phyloP scores from a whole-genome alignment of 768 basidiomycete species.

The Coprinopsis cinerea region DNA sequence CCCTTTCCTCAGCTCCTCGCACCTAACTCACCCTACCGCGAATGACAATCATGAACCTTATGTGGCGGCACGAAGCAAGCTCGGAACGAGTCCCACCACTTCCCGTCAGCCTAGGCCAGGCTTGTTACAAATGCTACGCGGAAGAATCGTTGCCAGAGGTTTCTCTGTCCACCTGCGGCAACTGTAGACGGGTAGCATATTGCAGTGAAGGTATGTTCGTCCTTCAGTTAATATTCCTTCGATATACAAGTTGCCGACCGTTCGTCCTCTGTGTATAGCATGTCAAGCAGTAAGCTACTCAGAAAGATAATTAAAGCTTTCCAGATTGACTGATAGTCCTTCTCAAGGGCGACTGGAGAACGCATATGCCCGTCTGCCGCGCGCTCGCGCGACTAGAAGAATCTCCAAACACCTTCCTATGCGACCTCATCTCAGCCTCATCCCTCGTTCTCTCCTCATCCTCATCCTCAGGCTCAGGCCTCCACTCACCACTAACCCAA shows the following conservation, averaged over 20 bases:
- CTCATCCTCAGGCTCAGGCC: background rate
- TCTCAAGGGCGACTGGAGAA: conserved; percentile 23
- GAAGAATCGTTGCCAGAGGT: conserved; percentile 13
- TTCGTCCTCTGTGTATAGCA: conserved; percentile 12
- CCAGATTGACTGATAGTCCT: too few species aligned
- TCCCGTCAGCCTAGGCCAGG: conserved; percentile 21
- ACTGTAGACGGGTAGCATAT: conserved; percentile 27
- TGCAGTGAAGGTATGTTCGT: conserved; percentile 22
- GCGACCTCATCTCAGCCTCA: conserved; percentile 9
- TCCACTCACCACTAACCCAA: conserved; percentile 6
- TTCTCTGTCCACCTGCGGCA: conserved; percentile 24
- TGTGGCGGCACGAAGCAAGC: background rate
- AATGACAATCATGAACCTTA: background rate
- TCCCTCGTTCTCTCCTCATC: conserved; percentile 5
- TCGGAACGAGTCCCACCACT: conserved; percentile 18
- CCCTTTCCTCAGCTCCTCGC: too few species aligned
- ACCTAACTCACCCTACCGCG: too few species aligned
- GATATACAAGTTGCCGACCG: background rate
- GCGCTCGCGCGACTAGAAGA: conserved; percentile 21
- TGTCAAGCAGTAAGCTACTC: conserved; percentile 27
- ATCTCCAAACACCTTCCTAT: background rate
- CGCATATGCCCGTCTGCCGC: conserved; percentile 29
- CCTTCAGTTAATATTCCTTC: background rate
- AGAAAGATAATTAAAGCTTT: background rate
- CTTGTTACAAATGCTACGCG: conserved; percentile 28